Evolutionary conservation across 257 asterid species (phyloP), one percentile per base, ranked within the genome.

Genomic region (Solanum tacnaense): DNA sequence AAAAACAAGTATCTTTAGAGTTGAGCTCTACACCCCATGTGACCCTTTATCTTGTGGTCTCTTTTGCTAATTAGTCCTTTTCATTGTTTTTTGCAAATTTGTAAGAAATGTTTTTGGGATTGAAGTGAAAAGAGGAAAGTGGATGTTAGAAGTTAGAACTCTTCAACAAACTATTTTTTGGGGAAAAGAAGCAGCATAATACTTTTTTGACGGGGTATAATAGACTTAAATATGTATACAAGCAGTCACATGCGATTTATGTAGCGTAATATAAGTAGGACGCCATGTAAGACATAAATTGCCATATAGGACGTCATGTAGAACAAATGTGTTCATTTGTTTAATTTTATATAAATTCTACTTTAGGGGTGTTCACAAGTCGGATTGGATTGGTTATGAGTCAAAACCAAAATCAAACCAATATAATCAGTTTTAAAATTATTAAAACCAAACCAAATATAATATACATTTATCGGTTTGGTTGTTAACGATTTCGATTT

Each of bases 261-360:
- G 0, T 18, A 1, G 65, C 2, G 0, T 56, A 56, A 56, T 56
- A 56, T 7, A 56, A 7, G 10, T 56, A 18, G n/a, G 10, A 56
- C 0, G 23, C 0, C 1, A 2, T 6, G n/a, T 56, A 6, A 0
- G 10, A 56, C 4, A 56, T 18, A 56, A 56, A 56, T 56, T 56
- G 0, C 6, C 0, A 7, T 56, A 7, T 18, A 20, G 10, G 0
- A 6, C 1, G 65, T 20, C n/a, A 2, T 1, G 4, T 56, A 56
- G 8, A 2, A 56, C 0, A 20, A 56, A 56, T 56, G 0, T 56
- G 2, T 56, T 0, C 0, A 18, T 56, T 18, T 56, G 0, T 56
- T 18, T 0, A 56, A 20, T 20, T 6, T 18, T 56, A 56, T 56
- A 56, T 1, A 56, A 56, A 21, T 58, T 23, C 3, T 9, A 23